phyloP scores from a whole-genome alignment of 352 stramenopile species.

The Pythium oligandrum region DNA sequence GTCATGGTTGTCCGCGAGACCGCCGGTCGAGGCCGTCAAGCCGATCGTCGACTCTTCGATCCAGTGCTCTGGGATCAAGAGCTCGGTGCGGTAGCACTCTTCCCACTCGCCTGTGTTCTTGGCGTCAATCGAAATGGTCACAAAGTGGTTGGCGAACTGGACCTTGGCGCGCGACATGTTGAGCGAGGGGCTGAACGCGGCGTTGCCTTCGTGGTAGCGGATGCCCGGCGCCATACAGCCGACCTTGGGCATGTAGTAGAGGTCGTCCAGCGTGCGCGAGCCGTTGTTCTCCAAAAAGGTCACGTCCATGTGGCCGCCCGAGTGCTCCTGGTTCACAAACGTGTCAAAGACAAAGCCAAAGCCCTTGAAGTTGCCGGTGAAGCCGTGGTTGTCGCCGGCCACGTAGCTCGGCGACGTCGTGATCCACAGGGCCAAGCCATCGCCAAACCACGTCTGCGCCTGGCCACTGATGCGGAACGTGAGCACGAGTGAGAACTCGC shows the following conservation, averaged over 20 bases:
- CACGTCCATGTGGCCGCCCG: constrained; percentile 78
- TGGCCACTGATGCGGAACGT: constrained; percentile 85
- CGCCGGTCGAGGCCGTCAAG: constrained; percentile 74
- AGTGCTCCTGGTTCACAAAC: constrained; percentile 79
- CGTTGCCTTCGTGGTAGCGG: constrained; percentile 80
- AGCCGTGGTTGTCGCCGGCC: constrained; percentile 76
- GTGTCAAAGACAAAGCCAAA: constrained; percentile 82
- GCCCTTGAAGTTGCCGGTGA: constrained; percentile 65
- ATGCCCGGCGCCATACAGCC: constrained; percentile 77
- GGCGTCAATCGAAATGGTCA: constrained; percentile 70
- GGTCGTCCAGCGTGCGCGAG: constrained; percentile 67
- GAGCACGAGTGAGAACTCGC: constrained; percentile 71
- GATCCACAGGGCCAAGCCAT: constrained; percentile 79
- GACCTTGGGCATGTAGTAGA: constrained; percentile 60
- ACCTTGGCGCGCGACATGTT: constrained; percentile 82
- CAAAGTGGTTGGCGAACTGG: constrained; percentile 65
- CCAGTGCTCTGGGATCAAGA: constrained; percentile 50
- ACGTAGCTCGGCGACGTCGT: constrained; percentile 48
- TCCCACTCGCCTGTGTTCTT: constrained; percentile 70
- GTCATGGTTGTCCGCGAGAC: constrained; percentile 83
- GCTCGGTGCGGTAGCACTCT: constrained; percentile 49
- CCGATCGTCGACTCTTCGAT: constrained; percentile 63
- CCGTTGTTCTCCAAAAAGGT: constrained; percentile 80
- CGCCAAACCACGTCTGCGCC: constrained; percentile 65
- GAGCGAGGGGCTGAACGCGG: constrained; percentile 64